Conservation (phyloP, 192 early-diverging fungal species). For the Polychytrium aggregatum region DNA sequence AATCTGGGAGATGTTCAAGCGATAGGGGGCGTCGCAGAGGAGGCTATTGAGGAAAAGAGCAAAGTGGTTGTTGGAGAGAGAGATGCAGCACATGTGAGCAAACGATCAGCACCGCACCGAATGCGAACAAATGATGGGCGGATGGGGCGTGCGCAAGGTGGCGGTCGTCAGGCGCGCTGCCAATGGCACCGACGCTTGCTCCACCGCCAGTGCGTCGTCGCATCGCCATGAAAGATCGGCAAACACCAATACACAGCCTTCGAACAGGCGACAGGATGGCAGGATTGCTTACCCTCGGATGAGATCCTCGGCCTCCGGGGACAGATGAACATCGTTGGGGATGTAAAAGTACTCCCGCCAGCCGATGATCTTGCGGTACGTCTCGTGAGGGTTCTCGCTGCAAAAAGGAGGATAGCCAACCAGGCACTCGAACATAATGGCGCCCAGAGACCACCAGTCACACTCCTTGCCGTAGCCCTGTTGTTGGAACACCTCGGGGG, state of each 20-base stretch:
- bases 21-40: conserved; percentile 74
- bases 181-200: neutral
- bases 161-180: too few species aligned
- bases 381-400: conserved; percentile 88
- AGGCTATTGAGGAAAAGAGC: conserved; percentile 32
- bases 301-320: conserved; percentile 83
- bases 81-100: neutral
- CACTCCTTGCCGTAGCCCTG: conserved; percentile 95
- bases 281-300: conserved; percentile 73
- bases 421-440: conserved; percentile 99
- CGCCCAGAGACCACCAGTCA: conserved; percentile 99
- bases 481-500: conserved; percentile 90
- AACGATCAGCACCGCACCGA: too few species aligned
- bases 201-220: conserved; percentile 4
- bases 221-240: too few species aligned
- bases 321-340: conserved; percentile 87
- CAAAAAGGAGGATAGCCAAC: conserved; percentile 98
- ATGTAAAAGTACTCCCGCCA: conserved; percentile 86
- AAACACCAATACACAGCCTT: too few species aligned
- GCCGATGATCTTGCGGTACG: conserved; percentile 96
- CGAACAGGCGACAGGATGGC: too few species aligned
- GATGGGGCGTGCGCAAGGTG: too few species aligned
- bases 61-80: too few species aligned
- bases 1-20: conserved; percentile 79
- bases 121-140: too few species aligned